phyloP scores from a whole-genome alignment of 2,329 filamentous ascomycete species.

The Cryoendolithus antarcticus region DNA sequence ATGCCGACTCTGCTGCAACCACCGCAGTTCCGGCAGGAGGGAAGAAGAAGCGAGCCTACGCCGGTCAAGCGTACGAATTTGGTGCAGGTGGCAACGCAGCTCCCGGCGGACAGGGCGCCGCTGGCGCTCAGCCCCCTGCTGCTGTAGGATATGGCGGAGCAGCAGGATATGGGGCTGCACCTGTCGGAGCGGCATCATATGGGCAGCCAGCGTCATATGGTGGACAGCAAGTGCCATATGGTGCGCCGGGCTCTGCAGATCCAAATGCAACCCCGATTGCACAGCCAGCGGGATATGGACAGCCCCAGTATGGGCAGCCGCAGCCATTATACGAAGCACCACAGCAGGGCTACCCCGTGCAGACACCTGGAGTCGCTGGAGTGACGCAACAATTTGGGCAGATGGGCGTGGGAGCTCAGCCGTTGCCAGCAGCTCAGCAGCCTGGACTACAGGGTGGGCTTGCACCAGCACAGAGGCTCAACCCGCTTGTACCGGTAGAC shows the following conservation, averaged over 20 bases:
- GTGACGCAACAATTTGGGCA: conserved; percentile 74
- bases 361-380: conserved; percentile 35
- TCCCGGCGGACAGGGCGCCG: conserved; percentile 22
- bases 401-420: conserved; percentile 55
- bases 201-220: conserved; percentile 19
- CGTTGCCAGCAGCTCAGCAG: conserved; percentile 11
- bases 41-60: conserved; percentile 92
- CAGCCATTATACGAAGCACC: conserved; percentile 51
- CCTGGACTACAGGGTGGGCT: conserved; percentile 27
- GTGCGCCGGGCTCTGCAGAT: conserved; percentile 11
- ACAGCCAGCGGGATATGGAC: conserved; percentile 6
- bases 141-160: conserved; percentile 7
- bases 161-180: conserved; percentile 33
- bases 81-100: conserved; percentile 66
- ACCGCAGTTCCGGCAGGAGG: conserved; percentile 14
- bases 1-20: conserved; percentile 11
- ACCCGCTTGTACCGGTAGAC: conserved; percentile 86
- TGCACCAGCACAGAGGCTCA: conserved; percentile 48
- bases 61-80: conserved; percentile 88
- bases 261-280: conserved; percentile 1
- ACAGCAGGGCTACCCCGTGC: conserved; percentile 49
- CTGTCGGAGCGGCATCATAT: conserved; percentile 6
- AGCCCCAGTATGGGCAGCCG: conserved; percentile 25
- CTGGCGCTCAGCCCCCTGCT: conserved; percentile 25
- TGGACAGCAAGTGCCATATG: conserved; percentile 19